phyloP scores from a whole-genome alignment of 2,329 filamentous ascomycete species.

The Purpureocillium takamizusanense region DNA sequence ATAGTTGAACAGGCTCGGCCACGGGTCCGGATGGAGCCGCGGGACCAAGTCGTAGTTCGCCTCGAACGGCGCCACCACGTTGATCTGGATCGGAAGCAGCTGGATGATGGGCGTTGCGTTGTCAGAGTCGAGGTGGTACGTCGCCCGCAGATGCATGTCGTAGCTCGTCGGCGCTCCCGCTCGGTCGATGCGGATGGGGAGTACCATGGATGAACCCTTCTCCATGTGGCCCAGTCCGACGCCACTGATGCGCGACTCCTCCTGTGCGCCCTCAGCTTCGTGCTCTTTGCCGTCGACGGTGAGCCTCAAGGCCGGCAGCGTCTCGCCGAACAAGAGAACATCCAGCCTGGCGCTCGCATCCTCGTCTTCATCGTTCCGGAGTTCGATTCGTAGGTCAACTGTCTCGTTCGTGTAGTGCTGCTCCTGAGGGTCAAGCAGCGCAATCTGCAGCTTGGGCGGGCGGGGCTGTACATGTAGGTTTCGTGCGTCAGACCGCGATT shows the following conservation, averaged over 20 bases:
- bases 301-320: conserved; percentile 37
- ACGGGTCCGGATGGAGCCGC: conserved; percentile 64
- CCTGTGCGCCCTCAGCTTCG: conserved; percentile 22
- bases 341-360: conserved; percentile 65
- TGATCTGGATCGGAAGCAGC: conserved; percentile 56
- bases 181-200: conserved; percentile 41
- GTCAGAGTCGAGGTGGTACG: conserved; percentile 74
- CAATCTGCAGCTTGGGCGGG: conserved; percentile 83
- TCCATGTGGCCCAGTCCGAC: conserved; percentile 38
- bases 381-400: conserved; percentile 57
- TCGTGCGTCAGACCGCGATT: conserved; percentile 40
- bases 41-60: conserved; percentile 84
- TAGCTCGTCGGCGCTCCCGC: conserved; percentile 44
- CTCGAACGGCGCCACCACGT: conserved; percentile 78
- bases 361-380: conserved; percentile 78
- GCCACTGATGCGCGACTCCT: conserved; percentile 33
- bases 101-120: conserved; percentile 74
- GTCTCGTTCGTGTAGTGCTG: conserved; percentile 83
- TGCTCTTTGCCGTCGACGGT: conserved; percentile 23
- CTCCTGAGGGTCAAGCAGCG: conserved; percentile 48
- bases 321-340: conserved; percentile 54
- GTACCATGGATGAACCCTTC: conserved; percentile 30
- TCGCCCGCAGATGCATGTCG: conserved; percentile 62
- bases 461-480: conserved; percentile 71
- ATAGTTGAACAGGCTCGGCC: conserved; percentile 78